Base-by-base conservation (phyloP, 2,329 filamentous ascomycete genomes). In the Bretziella fagacearum region DNA sequence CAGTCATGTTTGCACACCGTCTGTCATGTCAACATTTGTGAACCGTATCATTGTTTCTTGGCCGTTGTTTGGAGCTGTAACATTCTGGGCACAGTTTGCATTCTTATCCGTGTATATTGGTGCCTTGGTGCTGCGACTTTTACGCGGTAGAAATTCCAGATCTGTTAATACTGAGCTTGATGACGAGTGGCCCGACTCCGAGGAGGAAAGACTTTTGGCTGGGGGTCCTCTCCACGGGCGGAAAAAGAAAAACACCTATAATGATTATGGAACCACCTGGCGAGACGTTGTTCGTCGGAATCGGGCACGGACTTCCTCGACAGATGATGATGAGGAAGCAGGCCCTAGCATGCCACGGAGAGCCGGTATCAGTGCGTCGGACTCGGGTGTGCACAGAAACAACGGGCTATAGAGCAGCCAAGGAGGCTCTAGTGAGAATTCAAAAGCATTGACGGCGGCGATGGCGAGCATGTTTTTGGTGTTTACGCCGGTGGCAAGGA, bases 31-130 rank as follows among this genome's bases (percentile, higher is more conserved):
- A 51, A 94, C 84, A 0, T 93, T 98, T 63, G 70, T 98, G 53
- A 95, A 96, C 62, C 79, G 87, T 37, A 76, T 95, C 51, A 87
- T 84, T 18, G 74, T 94, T 57, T 94, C 93, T 59, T 98, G 91
- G 71, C 87, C 91, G 4, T 85, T 95, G 59, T 93, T 98, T 57
- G 91, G 91, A 8, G 77, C 81, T 8, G 66, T 96, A n/a, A 74
- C 84, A 54, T 98, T 96, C 62, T 98, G 87, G 86, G 84, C 86
- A 0, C 91, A 98, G 57, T 96, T 95, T 58, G 82, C 73, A 10
- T 96, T 98, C 65, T 64, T 98, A 36, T 81, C 63, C 27, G 70
- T 95, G 17, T 95, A 93, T 62, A 61, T 94, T 7, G 64, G 94
- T 47, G 79, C 93, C 10, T 83, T 94, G 55, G 50, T 85, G 18